These are phyloP conservation scores for Ustilago curta DNA, from an alignment of 1,284 basidiomycete species.

Conservation along the genomic window DNA sequence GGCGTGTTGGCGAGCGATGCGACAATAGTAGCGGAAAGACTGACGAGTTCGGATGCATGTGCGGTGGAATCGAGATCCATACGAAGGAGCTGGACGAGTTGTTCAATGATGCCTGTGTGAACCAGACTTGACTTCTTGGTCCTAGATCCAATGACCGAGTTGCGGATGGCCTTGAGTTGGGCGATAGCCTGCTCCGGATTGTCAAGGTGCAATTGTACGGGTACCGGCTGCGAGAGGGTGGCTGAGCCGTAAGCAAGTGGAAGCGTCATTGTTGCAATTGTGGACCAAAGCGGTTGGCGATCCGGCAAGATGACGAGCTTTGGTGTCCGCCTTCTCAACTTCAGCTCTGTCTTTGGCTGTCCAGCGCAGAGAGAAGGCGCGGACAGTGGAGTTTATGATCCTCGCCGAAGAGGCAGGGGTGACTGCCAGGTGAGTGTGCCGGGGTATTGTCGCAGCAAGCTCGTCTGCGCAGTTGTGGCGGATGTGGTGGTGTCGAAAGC, in stretches of 20 bases:
- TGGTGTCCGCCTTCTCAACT: background rate
- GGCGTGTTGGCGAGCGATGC: conserved; percentile 53
- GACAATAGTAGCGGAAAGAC: conserved; percentile 47
- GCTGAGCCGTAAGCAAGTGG: conserved; percentile 13
- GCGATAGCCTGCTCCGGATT: conserved; percentile 30
- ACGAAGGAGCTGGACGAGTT: conserved; percentile 42
- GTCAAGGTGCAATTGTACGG: conserved; percentile 33
- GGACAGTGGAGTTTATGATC: too few species aligned
- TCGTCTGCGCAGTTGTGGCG: background rate
- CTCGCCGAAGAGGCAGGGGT: too few species aligned
- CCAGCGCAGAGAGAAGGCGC: background rate
- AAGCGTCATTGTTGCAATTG: conserved; percentile 28
- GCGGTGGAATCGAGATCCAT: conserved; percentile 32
- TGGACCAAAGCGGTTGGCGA: background rate
- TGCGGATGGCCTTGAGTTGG: conserved; percentile 49
- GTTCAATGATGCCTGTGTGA: conserved; percentile 38
- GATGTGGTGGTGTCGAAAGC: background rate
- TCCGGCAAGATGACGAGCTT: background rate
- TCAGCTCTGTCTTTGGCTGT: background rate
- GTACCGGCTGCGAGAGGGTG: conserved; percentile 6
- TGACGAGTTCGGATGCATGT: conserved; percentile 37
- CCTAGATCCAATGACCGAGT: conserved; percentile 52
- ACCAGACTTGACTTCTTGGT: conserved; percentile 52
- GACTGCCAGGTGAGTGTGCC: background rate
- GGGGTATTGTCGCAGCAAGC: background rate